Evolutionary conservation across 257 asterid species (phyloP), one percentile per base, ranked within the genome.

Genomic region (Sherardia arvensis): DNA sequence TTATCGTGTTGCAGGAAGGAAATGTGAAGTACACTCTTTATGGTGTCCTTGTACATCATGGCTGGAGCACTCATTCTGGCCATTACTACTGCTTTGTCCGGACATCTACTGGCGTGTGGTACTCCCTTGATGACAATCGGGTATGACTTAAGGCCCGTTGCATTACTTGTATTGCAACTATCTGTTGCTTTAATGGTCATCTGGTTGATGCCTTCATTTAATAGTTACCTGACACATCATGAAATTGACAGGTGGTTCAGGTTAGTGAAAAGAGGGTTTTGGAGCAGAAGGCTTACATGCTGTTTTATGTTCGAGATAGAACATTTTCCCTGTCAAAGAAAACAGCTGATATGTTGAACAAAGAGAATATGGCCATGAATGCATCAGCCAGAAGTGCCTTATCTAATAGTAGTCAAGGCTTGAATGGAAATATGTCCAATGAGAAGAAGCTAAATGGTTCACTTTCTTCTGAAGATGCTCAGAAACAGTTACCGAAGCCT

Each of bases 61-160:
- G 99, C 64, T 87, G 94, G 91, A 89, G 84, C 76, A 92, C 99
- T 66, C 97, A 78, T 80, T 92, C 96, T 71, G 99, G 99, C 61
- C 99, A 92, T 76, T 92, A 92, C 63, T 92, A 82, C 80, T 89
- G 99, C 85, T 92, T 87, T 81, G 96, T 92, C 62, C 96, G 97
- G 56, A 92, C 99, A 40, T 89, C 99, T 60, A 92, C 83, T 74
- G 99, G 99, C 75, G 83, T 87, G 88, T 92, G 99, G 99, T 85
- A 92, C 77, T 73, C 87, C 61, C 96, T 92, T 17, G 99, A 92
- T 78, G 99, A 92, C 80, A 92, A 92, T 73, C 87, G 79, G 96
- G 99, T 89, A 85, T 30, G n/a, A 20, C 47, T 30, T 59, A 1
- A n/a, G n/a, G n/a, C n/a, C n/a, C n/a, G n/a, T n/a, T n/a, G n/a